A percentile compares a stretch with the other conserved stretches of the same genome.
These are phyloP conservation scores for Neurospora tetraspora DNA, from an alignment of 495 filamentous ascomycete genomes.

Conservation along the genomic window DNA sequence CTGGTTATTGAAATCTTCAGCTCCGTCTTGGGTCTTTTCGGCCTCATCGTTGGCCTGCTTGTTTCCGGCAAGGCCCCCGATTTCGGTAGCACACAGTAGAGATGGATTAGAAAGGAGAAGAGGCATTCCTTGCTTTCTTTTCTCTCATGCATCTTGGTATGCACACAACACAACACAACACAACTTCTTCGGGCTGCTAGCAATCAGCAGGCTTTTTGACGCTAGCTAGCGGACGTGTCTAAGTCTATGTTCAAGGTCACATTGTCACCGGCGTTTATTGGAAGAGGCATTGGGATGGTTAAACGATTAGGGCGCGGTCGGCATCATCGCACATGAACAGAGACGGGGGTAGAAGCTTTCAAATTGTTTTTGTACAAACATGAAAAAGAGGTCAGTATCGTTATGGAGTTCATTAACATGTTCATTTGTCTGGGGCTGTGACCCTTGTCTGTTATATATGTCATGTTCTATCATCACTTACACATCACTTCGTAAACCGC, in stretches of 20 bases:
- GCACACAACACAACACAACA: background rate
- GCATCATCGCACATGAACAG: constrained; percentile 13
- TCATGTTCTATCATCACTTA: constrained; percentile 1
- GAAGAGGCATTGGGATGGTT: constrained; percentile 17
- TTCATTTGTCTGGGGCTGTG: background rate
- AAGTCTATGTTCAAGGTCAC: constrained; percentile 13
- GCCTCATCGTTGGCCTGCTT: constrained; percentile 87
- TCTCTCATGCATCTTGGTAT: background rate
- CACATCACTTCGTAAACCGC: constrained; percentile 20
- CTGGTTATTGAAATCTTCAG: constrained; percentile 99
- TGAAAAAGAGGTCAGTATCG: constrained; percentile 19
- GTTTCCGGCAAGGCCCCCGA: constrained; percentile 70
- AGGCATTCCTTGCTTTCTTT: background rate
- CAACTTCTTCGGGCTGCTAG: background rate
- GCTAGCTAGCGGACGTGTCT: constrained; percentile 10
- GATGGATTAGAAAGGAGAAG: background rate
- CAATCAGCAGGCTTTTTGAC: background rate
- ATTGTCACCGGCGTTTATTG: constrained; percentile 27
- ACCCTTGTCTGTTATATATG: background rate
- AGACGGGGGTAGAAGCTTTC: constrained; percentile 11
- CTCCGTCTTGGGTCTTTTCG: constrained; percentile 95
- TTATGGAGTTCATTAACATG: constrained; percentile 2
- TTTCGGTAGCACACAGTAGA: constrained; percentile 45
- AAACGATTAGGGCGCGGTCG: constrained; percentile 15
- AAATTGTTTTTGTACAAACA: background rate